Base-by-base conservation (phyloP, 257 asterid genomes). In the Solanum peruvianum region DNA sequence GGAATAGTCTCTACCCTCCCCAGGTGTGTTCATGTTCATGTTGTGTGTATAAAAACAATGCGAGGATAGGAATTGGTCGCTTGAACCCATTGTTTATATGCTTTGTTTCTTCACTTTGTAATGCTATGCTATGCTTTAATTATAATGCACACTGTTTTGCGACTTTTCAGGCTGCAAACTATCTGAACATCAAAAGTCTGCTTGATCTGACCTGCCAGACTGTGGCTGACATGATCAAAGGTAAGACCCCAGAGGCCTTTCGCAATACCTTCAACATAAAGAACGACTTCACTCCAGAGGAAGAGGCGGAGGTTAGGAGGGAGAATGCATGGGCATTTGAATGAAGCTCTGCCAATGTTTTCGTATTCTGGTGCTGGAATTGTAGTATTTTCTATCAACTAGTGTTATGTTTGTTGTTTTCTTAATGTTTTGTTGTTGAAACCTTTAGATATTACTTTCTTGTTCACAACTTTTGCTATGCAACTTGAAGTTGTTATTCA, bases 241-340 rank as follows among this genome's bases (percentile, higher is more conserved):
- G 93, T 39, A 95, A 92, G 92, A 93, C 93, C 0, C 95, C 98
- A 0, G 97, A 93, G 89, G 97, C 93, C 86, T 90, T 95, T 41
- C 94, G 98, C 60, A 89, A 86, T 87, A 91, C 88, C 0, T 94
- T 95, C 92, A 91, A 93, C 92, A 92, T 95, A 70, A 87, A 89
- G 90, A 93, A 95, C 27, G 96, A 95, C 64, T 93, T 91, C 85
- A 91, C 94, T 7, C 95, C 97, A 0, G 94, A 92, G 86, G 98
- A 95, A 82, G 98, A 93, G 49, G 96, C 90, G 87, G 94, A 93
- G 89, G 91, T 95, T 64, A 91, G 94, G 66, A 90, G 93, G 89
- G 97, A 94, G 93, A 92, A 95, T 58, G 91, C 93, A 0, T 95
- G 98, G 98, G 95, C 95, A 7, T 94, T 93, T 42, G 94, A 92